Evolutionary conservation across 805 yeast genomes (phyloP), one percentile per base, ranked within the genome.

Genomic region (Teunomyces lycoperdinae): DNA sequence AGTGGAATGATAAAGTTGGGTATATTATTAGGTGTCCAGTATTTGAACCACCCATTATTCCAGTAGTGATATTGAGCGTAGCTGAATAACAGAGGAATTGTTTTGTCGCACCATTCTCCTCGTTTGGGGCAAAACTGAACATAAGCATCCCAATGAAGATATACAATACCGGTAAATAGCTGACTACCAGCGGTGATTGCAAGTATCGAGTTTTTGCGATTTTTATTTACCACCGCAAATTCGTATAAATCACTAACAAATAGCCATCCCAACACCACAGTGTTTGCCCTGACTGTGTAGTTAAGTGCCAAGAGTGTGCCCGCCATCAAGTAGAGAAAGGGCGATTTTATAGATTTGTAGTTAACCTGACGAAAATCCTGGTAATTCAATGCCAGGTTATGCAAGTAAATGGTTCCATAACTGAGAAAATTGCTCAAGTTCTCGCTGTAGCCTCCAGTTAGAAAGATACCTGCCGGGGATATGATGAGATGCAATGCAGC

Each of bases 31-130:
- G 74, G 49, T 0, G 94, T 85, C 92, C 97, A 94, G 66, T 94
- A 94, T 35, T 67, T 72, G 47, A 94, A 64, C 45, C 91, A 80
- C 0, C 99, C 98, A 39, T 74, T 77, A 55, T 83, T 79, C 99
- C 99, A 94, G 63, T 92, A 90, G 53, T 81, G 74, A 1, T 67
- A 49, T 65, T 94, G 99, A 5, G 95, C 87, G 62, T 76, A 88
- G 3, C 79, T 63, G 56, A 83, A 83, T 10, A 92, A 70, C 17
- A 85, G 77, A 5, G 87, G 89, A 0, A 87, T 44, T 3, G 52
- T 49, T 4, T 68, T 53, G 10, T 68, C 50, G 62, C 99, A 92
- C 97, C 97, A 92, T 50, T 77, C 87, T 6, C 87, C 83, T 49
- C 89, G 68, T 10, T 66, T 76, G 1, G 89, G 87, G 61, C 99